Evolutionary conservation across 192 early-diverging fungal species (phyloP).

Genomic region (Haplosporangium gracile): DNA sequence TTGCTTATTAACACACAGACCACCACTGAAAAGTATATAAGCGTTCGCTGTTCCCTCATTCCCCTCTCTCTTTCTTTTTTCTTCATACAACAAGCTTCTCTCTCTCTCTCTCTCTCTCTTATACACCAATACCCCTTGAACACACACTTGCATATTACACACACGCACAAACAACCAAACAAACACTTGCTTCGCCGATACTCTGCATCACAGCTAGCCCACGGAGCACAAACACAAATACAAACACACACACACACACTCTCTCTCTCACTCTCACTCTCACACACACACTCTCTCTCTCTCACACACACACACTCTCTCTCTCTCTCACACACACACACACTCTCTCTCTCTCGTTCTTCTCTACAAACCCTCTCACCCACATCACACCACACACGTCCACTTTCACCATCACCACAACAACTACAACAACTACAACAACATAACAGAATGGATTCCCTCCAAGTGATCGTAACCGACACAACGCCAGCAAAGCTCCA

Average conservation of each 20-base stretch:
- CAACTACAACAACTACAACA: not conserved
- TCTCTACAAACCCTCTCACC: not conserved
- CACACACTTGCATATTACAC: not conserved
- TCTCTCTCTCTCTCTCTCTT: not conserved
- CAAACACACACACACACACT: too few relatives aligned
- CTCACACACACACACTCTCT: not conserved
- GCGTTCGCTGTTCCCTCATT: not conserved
- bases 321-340: too few relatives aligned
- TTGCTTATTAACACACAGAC: not conserved
- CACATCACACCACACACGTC: not conserved
- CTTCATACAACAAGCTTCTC: not conserved
- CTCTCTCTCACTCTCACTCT: too few relatives aligned
- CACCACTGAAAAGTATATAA: not conserved
- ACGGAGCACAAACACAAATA: not conserved
- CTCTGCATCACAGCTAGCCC: not conserved
- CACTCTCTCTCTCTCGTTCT: not conserved
- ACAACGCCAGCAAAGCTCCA: not conserved
- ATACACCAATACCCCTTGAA: not conserved
- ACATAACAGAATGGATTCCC: not conserved
- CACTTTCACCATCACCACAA: not conserved
- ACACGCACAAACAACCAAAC: not conserved
- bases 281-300: too few relatives aligned
- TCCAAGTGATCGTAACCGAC: slow-evolving; percentile 20
- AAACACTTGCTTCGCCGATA: not conserved
- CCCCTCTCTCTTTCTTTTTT: not conserved